Percentiles rank a stretch among this genome's conserved stretches.
Conservation (phyloP, 2,329 filamentous ascomycete genomes). For the Trichophyton equinum region DNA sequence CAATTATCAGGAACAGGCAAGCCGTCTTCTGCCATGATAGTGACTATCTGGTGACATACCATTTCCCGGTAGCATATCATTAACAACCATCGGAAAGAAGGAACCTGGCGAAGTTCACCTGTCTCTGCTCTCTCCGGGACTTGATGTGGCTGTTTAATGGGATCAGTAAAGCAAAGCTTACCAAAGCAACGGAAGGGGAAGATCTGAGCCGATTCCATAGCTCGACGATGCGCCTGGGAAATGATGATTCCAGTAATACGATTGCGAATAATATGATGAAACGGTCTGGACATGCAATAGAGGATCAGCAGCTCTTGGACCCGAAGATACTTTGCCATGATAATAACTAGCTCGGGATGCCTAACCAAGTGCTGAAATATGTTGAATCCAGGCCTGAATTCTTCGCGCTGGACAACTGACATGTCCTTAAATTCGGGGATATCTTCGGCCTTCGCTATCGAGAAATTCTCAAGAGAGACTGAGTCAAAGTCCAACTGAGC, state of each 20-base stretch:
- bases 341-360: constrained; percentile 40
- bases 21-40: constrained; percentile 45
- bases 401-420: not conserved
- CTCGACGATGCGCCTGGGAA: constrained; percentile 41
- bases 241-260: constrained; percentile 49
- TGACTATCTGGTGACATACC: constrained; percentile 50
- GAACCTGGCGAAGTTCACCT: constrained; percentile 40
- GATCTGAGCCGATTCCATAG: constrained; percentile 43
- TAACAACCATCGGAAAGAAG: constrained; percentile 53
- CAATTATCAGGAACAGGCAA: constrained; percentile 43
- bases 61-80: constrained; percentile 51
- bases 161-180: constrained; percentile 47
- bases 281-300: constrained; percentile 51
- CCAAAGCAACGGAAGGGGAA: constrained; percentile 52
- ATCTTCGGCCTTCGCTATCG: constrained; percentile 2
- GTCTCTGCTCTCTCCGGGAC: constrained; percentile 25
- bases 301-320: constrained; percentile 49
- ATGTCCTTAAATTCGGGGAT: not conserved
- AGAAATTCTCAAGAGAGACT: constrained; percentile 8
- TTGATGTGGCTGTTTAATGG: constrained; percentile 31
- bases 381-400: constrained; percentile 3
- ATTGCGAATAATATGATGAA: constrained; percentile 48
- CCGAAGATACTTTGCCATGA: constrained; percentile 43
- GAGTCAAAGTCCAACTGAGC: constrained; percentile 9
- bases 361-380: constrained; percentile 13